phyloP scores from a whole-genome alignment of 1,284 basidiomycete genomes.

The Cryptococcus hybrid region DNA sequence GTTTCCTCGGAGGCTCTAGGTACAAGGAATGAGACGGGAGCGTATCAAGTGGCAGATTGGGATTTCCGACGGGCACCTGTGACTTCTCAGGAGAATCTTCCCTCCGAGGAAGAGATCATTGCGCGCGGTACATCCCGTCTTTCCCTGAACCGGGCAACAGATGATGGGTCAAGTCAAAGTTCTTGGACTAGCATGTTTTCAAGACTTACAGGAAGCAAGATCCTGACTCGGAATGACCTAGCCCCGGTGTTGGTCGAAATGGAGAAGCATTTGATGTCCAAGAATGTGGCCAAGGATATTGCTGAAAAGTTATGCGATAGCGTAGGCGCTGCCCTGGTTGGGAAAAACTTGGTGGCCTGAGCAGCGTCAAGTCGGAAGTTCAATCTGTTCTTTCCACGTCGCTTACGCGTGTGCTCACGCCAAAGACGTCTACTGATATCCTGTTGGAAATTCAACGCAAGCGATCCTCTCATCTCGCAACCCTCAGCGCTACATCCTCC shows the following conservation, averaged over 20 bases:
- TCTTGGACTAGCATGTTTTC: conserved; percentile 65
- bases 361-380: conserved; percentile 82
- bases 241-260: conserved; percentile 87
- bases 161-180: conserved; percentile 16
- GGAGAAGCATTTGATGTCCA: conserved; percentile 97
- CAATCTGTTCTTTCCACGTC: conserved; percentile 78
- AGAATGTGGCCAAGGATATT: conserved; percentile 97
- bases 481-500: conserved; percentile 61
- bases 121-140: conserved; percentile 25
- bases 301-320: conserved; percentile 91
- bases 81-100: conserved; percentile 49
- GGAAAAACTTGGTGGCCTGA: conserved; percentile 86
- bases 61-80: conserved; percentile 57
- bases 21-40: conserved; percentile 71
- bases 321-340: conserved; percentile 83
- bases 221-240: conserved; percentile 77
- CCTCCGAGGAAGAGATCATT: conserved; percentile 46
- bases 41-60: conserved; percentile 95
- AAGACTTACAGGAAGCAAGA: conserved; percentile 74
- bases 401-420: conserved; percentile 90
- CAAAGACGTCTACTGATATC: conserved; percentile 94
- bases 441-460: conserved; percentile 65
- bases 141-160: conserved; percentile 52
- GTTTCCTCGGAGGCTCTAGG: conserved; percentile 53
- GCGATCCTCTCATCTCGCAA: conserved; percentile 35